phyloP scores from a whole-genome alignment of 1,284 basidiomycete genomes.

The Macrocystidia cucumis region DNA sequence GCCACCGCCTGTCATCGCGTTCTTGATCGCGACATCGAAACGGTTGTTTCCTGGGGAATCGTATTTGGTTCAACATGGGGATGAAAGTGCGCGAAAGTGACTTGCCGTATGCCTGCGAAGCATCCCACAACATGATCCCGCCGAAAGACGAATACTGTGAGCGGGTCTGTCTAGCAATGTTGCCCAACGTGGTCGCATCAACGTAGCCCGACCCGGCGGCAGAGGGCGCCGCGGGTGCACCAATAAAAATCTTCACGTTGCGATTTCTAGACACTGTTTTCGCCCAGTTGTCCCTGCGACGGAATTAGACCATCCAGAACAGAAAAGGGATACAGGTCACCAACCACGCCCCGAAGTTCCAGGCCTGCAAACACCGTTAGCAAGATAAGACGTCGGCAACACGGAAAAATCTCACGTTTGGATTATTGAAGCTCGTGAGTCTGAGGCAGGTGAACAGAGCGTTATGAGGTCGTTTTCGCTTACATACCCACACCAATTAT shows the following conservation, averaged over 20 bases:
- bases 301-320: not conserved
- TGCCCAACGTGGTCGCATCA: constrained; percentile 32
- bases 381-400: not conserved
- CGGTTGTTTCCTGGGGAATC: constrained; percentile 38
- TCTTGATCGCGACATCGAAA: constrained; percentile 46
- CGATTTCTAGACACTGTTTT: constrained; percentile 47
- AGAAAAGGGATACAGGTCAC: not conserved
- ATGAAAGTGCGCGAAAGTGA: not conserved
- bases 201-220: constrained; percentile 49
- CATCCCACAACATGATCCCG: constrained; percentile 64
- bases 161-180: constrained; percentile 35
- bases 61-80: not conserved
- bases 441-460: constrained; percentile 33
- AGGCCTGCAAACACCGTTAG: constrained; percentile 22
- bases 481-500: constrained; percentile 7
- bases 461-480: constrained; percentile 1
- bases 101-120: constrained; percentile 49
- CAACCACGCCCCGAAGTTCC: constrained; percentile 45
- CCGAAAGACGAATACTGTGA: constrained; percentile 55
- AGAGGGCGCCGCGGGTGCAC: constrained; percentile 42
- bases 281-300: constrained; percentile 54
- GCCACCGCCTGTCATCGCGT: constrained; percentile 25
- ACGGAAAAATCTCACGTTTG: constrained; percentile 24
- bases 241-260: constrained; percentile 56
- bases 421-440: constrained; percentile 30